phyloP scores from a whole-genome alignment of 2,329 filamentous ascomycete species.

The Colletotrichum cuscutae region DNA sequence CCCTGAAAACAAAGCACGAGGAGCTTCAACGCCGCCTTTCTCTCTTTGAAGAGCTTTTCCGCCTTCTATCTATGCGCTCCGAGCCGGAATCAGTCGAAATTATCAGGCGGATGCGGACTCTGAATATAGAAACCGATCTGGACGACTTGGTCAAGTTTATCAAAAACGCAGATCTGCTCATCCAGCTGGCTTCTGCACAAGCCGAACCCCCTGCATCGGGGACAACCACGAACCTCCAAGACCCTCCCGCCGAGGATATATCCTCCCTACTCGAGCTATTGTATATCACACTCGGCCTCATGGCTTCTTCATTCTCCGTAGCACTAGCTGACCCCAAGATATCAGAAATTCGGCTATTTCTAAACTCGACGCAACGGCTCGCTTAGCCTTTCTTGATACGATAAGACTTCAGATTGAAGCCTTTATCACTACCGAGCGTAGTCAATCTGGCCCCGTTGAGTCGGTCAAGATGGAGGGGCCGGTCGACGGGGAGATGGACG shows the following conservation, averaged over 20 bases:
- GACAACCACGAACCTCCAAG: neutral
- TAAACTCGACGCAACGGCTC: conserved; percentile 20
- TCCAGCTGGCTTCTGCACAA: conserved; percentile 21
- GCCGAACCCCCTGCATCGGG: conserved; percentile 7
- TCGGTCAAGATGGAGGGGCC: neutral
- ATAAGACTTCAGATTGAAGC: conserved; percentile 24
- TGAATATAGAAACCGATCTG: conserved; percentile 26
- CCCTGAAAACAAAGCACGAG: conserved; percentile 32
- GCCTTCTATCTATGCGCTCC: conserved; percentile 27
- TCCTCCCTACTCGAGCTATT: conserved; percentile 21
- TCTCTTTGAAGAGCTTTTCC: conserved; percentile 33
- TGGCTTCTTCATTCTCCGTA: neutral
- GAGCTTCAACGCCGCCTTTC: conserved; percentile 29
- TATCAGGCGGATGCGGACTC: conserved; percentile 30
- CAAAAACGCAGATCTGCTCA: conserved; percentile 34
- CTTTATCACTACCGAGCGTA: neutral
- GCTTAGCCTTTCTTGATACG: conserved; percentile 9
- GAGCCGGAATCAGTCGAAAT: conserved; percentile 35
- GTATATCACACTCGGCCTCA: conserved; percentile 10
- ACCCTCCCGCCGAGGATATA: conserved; percentile 13
- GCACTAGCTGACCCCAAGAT: conserved; percentile 6
- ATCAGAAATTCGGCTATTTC: conserved; percentile 21
- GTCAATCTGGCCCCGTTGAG: neutral
- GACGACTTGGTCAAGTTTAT: conserved; percentile 34
- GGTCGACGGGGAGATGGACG: neutral